Conservation (phyloP, 1,284 basidiomycete species). For the Paramarasmius palmivorus region DNA sequence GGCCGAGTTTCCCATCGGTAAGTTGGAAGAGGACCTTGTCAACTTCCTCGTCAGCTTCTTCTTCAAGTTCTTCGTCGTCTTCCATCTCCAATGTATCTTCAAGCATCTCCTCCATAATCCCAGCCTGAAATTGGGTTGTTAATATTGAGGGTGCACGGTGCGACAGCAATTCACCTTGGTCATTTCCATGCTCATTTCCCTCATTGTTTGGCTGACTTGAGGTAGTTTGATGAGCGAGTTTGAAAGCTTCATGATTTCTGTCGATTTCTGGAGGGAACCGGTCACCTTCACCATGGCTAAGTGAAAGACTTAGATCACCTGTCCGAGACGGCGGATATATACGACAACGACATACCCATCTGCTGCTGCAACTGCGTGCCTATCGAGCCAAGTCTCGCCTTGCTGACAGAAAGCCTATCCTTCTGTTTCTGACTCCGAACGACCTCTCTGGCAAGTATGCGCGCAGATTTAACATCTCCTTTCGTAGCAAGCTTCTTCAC, state of each 20-base stretch:
- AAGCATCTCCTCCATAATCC: slow-evolving; percentile 93
- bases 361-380: slow-evolving; percentile 91
- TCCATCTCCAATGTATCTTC: slow-evolving; percentile 85
- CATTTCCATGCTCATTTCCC: slow-evolving; percentile 99
- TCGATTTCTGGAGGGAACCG: slow-evolving; percentile 94
- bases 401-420: slow-evolving; percentile 88
- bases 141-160: slow-evolving; percentile 1
- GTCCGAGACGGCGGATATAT: neutral
- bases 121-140: slow-evolving; percentile 56
- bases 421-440: slow-evolving; percentile 95
- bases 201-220: slow-evolving; percentile 91
- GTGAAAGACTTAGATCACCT: neutral
- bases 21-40: slow-evolving; percentile 96
- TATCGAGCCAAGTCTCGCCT: slow-evolving; percentile 92
- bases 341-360: slow-evolving; percentile 59
- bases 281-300: slow-evolving; percentile 97
- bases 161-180: slow-evolving; percentile 68
- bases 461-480: slow-evolving; percentile 91
- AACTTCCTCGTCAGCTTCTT: slow-evolving; percentile 96
- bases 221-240: slow-evolving; percentile 92
- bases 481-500: slow-evolving; percentile 92
- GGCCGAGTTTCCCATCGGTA: slow-evolving; percentile 93
- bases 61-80: slow-evolving; percentile 93
- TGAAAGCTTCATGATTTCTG: slow-evolving; percentile 98
- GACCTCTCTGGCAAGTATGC: slow-evolving; percentile 91